These are phyloP conservation scores for Cryptomeria japonica DNA, from an alignment of 75 land plant species.

Conservation along the genomic window DNA sequence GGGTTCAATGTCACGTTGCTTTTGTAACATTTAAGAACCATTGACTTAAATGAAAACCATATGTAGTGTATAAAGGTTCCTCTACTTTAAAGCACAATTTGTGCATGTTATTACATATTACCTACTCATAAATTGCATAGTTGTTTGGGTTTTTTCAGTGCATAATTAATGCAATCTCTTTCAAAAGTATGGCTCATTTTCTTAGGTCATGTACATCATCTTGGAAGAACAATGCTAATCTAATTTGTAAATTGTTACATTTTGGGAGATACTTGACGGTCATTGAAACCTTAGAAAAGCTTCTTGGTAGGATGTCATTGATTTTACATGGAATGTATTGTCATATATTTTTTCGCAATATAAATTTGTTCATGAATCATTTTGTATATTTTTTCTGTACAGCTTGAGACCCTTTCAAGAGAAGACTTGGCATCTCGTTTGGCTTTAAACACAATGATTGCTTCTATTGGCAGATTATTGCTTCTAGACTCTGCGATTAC, in stretches of 20 bases:
- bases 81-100: neutral
- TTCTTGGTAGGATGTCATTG: neutral
- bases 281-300: neutral
- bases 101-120: neutral
- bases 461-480: slow-evolving; percentile 71
- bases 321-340: neutral
- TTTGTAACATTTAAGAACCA: neutral
- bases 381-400: neutral
- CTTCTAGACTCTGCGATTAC: slow-evolving; percentile 86
- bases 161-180: neutral
- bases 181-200: neutral
- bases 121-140: neutral
- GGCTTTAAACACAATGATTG: slow-evolving; percentile 65
- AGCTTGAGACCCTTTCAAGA: slow-evolving; percentile 89
- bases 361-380: neutral
- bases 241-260: neutral
- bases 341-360: neutral
- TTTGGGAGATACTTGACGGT: neutral
- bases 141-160: neutral
- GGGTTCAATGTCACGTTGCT: too few relatives aligned
- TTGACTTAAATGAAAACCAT: neutral
- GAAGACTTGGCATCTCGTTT: slow-evolving; percentile 93
- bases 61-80: neutral
- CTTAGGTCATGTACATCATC: too few relatives aligned
- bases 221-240: neutral